Percentiles rank a stretch among this genome's conserved stretches.
Conservation (phyloP, 106 monocot genomes). For the Apostasia shenzhenica region DNA sequence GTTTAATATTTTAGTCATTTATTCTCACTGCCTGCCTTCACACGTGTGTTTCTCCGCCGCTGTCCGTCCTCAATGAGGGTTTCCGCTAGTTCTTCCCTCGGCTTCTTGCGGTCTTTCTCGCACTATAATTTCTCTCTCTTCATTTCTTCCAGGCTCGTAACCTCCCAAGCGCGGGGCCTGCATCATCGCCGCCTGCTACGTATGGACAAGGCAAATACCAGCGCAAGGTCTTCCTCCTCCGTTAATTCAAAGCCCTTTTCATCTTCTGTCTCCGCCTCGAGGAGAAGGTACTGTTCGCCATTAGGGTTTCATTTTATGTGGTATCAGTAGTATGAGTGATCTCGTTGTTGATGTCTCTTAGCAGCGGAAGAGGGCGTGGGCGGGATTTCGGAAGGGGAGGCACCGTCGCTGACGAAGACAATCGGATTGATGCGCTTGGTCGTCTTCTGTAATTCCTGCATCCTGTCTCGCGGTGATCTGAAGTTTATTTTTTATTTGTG, state of each 20-base stretch:
- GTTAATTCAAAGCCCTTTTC: constrained; percentile 14
- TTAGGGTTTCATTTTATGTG: not conserved
- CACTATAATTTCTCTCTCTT: not conserved
- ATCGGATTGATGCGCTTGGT: constrained; percentile 59
- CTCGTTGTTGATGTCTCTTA: not conserved
- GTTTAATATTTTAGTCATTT: no score
- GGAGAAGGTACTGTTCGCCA: constrained; percentile 11
- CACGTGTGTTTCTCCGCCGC: no score
- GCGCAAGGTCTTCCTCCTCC: not conserved
- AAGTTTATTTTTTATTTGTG: not conserved
- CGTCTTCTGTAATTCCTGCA: constrained; percentile 35
- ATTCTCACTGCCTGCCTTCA: no score
- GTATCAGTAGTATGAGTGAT: not conserved
- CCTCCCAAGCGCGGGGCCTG: not conserved
- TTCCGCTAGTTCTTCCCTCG: not conserved
- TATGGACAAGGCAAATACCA: constrained; percentile 14
- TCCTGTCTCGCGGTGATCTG: not conserved
- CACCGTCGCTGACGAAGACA: constrained; percentile 3
- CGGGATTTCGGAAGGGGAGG: constrained; percentile 16
- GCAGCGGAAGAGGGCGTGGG: constrained; percentile 25
- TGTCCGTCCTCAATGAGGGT: not conserved
- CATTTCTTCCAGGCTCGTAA: not conserved
- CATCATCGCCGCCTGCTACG: not conserved
- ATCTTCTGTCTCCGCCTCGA: constrained; percentile 16
- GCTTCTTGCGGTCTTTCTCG: not conserved